A percentile compares a stretch with the other conserved stretches of the same genome.
Conservation (phyloP, 2,329 filamentous ascomycete species). For the Cordyceps cateniannulata region DNA sequence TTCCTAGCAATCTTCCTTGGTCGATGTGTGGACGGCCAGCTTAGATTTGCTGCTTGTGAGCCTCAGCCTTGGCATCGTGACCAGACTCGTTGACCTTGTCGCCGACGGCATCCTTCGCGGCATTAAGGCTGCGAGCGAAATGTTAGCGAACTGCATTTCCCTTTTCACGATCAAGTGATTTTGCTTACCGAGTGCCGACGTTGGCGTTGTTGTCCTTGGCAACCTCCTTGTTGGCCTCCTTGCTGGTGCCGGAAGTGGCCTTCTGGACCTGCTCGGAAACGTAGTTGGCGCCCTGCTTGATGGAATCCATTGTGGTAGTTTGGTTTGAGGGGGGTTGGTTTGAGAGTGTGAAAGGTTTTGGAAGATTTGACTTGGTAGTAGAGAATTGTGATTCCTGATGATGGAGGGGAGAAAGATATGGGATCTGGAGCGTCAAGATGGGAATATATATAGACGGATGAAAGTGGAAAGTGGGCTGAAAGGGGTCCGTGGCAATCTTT, state of each 20-base stretch:
- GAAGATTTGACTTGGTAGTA: no score
- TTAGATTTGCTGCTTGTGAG: conserved; percentile 37
- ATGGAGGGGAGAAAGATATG: conserved; percentile 16
- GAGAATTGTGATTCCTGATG: background rate
- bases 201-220: conserved; percentile 54
- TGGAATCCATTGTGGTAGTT: conserved; percentile 39
- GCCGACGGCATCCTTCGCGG: conserved; percentile 41
- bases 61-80: conserved; percentile 34
- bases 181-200: conserved; percentile 45
- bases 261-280: conserved; percentile 57
- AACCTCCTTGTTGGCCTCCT: conserved; percentile 64
- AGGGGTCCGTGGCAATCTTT: conserved; percentile 1
- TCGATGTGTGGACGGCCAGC: background rate
- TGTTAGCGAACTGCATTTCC: background rate
- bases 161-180: background rate
- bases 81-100: conserved; percentile 39
- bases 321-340: background rate
- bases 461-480: conserved; percentile 4
- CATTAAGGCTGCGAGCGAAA: conserved; percentile 31
- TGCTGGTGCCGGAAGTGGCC: conserved; percentile 48
- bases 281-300: conserved; percentile 61
- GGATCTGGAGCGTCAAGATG: conserved; percentile 18
- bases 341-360: conserved; percentile 13
- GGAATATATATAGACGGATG: conserved; percentile 5
- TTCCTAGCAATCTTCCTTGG: conserved; percentile 3